Evolutionary conservation across 108 stramenopile species (phyloP).

Genomic region (Stephanodiscus triporus): DNA sequence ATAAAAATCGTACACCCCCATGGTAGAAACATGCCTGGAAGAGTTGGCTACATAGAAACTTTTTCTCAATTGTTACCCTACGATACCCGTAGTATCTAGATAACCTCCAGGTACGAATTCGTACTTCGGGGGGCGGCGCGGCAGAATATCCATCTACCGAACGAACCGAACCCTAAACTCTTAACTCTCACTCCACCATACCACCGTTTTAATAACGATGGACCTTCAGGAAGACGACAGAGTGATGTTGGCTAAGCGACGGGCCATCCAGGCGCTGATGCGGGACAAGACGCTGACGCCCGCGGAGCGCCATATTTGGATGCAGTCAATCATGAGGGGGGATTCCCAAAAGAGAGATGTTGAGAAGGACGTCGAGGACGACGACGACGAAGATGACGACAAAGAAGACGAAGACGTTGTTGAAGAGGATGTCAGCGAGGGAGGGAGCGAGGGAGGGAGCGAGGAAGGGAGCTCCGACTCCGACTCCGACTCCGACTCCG

Average conservation of each 20-base stretch:
- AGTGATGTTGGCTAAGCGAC: conserved; percentile 22
- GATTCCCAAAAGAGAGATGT: conserved; percentile 8
- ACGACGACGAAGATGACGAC: background rate
- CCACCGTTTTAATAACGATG: too few species aligned
- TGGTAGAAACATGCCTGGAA: too few species aligned
- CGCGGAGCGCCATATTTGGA: conserved; percentile 17
- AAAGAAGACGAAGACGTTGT: background rate
- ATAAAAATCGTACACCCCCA: too few species aligned
- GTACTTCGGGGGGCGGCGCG: too few species aligned
- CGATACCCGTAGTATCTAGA: too few species aligned
- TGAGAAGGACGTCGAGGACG: background rate
- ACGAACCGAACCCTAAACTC: too few species aligned
- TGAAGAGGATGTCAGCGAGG: background rate
- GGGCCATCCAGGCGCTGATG: conserved; percentile 44
- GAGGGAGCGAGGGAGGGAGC: background rate
- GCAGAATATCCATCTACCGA: too few species aligned
- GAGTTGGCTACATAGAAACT: too few species aligned
- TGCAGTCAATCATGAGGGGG: conserved; percentile 42
- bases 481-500: background rate
- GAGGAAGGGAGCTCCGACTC: background rate
- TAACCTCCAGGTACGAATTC: too few species aligned
- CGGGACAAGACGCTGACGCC: conserved; percentile 25
- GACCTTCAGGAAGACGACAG: conserved; percentile 40
- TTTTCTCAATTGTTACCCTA: too few species aligned
- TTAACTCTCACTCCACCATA: too few species aligned